phyloP scores from a whole-genome alignment of 169 alveolate species.

The Cystoisospora suis region DNA sequence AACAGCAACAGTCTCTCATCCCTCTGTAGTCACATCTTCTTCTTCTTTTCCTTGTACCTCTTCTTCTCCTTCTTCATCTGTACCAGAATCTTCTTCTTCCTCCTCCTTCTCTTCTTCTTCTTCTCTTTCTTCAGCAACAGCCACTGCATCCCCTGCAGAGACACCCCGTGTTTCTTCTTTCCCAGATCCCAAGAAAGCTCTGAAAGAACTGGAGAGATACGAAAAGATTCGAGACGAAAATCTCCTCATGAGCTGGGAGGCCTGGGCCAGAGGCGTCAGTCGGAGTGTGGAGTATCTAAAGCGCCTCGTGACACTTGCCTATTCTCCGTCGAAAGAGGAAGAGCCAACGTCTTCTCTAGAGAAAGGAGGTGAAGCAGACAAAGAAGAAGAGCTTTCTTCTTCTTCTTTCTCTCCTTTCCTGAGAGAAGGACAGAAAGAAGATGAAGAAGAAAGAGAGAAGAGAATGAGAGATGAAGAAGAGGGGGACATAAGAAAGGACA shows the following conservation, averaged over 20 bases:
- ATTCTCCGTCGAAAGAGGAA: no score
- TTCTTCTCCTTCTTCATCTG: neutral
- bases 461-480: neutral
- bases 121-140: neutral
- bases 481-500: neutral
- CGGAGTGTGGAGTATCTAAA: neutral
- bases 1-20: no score
- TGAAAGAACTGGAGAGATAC: neutral
- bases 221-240: neutral
- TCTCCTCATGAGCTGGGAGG: conserved; percentile 37
- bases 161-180: no score
- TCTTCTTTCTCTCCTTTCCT: no score
- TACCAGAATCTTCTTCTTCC: neutral
- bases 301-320: neutral
- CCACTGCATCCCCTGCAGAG: no score
- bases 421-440: neutral
- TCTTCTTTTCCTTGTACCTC: neutral
- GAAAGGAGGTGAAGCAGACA: neutral
- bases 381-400: no score
- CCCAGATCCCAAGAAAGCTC: neutral
- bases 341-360: neutral
- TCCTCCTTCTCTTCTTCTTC: neutral
- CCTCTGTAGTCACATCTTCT: no score
- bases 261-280: neutral
- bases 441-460: neutral